Conservation (phyloP, 106 monocot genomes). For the Dendrobium catenatum region DNA sequence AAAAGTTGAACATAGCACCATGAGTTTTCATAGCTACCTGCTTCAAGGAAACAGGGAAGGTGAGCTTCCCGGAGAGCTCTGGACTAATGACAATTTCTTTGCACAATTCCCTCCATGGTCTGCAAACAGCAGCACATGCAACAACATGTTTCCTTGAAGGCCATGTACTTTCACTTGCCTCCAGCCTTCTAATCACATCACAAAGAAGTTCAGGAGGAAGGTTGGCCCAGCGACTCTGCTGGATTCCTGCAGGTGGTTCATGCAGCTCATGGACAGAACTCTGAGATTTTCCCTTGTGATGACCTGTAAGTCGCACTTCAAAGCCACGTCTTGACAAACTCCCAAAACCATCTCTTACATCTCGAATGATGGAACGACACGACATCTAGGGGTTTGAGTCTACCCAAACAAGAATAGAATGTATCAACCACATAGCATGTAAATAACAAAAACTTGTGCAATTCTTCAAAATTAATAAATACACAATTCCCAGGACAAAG, state of each 20-base stretch:
- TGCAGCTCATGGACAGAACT: constrained; percentile 28
- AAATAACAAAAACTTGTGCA: background rate
- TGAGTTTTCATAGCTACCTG: constrained; percentile 18
- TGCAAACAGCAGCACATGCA: constrained; percentile 32
- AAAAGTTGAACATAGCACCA: background rate
- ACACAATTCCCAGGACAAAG: background rate
- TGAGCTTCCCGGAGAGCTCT: constrained; percentile 35
- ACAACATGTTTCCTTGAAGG: constrained; percentile 34
- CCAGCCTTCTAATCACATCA: constrained; percentile 35
- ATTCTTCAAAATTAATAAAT: background rate
- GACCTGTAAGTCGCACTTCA: constrained; percentile 18
- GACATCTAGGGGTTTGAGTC: constrained; percentile 12
- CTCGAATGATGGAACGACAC: constrained; percentile 25
- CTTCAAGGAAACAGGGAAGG: constrained; percentile 38
- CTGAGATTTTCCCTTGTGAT: constrained; percentile 28
- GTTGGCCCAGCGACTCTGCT: constrained; percentile 25
- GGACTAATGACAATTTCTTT: constrained; percentile 37
- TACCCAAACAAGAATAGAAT: background rate
- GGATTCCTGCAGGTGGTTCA: constrained; percentile 12
- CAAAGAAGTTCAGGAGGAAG: constrained; percentile 40
- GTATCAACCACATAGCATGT: background rate
- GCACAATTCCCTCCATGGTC: constrained; percentile 35
- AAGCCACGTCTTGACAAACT: constrained; percentile 30
- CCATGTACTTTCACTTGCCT: constrained; percentile 36
- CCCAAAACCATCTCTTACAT: constrained; percentile 31